phyloP scores from a whole-genome alignment of 106 monocot genomes.

The Vanilla planifolia region DNA sequence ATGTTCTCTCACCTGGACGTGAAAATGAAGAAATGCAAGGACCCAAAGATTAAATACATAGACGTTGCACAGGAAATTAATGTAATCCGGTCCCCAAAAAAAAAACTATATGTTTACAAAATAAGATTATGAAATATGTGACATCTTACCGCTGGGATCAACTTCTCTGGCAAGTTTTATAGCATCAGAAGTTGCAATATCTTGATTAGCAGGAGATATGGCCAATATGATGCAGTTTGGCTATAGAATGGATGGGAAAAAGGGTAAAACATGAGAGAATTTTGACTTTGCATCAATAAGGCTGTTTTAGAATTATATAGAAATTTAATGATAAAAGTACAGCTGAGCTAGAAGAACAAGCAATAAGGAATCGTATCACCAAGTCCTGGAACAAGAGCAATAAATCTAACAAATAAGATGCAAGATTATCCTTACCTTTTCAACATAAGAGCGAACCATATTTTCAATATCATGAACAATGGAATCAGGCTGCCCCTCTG shows the following conservation, averaged over 20 bases:
- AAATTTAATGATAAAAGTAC: too few species aligned
- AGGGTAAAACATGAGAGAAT: too few species aligned
- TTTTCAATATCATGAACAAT: slow-evolving; percentile 96
- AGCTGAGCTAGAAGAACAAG: too few species aligned
- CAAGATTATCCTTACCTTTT: slow-evolving; percentile 53
- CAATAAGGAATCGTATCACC: too few species aligned
- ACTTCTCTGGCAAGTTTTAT: slow-evolving; percentile 98
- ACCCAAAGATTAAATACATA: too few species aligned
- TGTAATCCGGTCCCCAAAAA: not conserved
- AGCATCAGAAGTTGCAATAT: slow-evolving; percentile 99
- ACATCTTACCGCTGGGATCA: slow-evolving; percentile 71
- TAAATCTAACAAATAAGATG: not conserved
- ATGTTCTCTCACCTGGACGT: slow-evolving; percentile 88
- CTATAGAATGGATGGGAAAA: slow-evolving; percentile 30
- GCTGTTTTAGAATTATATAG: too few species aligned
- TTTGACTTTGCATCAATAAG: too few species aligned
- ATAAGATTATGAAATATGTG: too few species aligned
- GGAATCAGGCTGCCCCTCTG: slow-evolving; percentile 92
- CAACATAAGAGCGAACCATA: slow-evolving; percentile 97
- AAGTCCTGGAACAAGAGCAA: too few species aligned
- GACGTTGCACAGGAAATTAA: not conserved
- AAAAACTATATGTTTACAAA: slow-evolving; percentile 5
- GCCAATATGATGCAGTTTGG: slow-evolving; percentile 94
- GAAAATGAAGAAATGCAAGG: too few species aligned
- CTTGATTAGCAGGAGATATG: slow-evolving; percentile 99